phyloP scores from a whole-genome alignment of 306 rosid genomes.

The Senna tora region DNA sequence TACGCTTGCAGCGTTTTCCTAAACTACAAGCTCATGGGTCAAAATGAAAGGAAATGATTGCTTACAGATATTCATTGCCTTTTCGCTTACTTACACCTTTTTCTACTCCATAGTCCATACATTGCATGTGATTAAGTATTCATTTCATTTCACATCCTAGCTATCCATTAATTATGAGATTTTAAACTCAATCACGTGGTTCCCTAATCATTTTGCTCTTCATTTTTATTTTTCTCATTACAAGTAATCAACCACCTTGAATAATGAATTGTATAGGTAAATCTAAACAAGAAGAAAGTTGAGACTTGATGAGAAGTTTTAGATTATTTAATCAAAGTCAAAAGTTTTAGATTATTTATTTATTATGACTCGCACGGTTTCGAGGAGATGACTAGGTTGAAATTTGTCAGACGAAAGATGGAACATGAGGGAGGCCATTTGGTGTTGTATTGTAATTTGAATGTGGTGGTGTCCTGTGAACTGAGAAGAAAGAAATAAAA shows the following conservation, averaged over 20 bases:
- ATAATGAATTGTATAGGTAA: neutral
- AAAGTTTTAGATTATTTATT: constrained; percentile 5
- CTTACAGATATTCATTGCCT: neutral
- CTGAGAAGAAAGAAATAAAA: constrained; percentile 6
- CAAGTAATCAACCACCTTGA: too few relatives aligned
- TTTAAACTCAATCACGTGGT: constrained; percentile 36
- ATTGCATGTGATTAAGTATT: constrained; percentile 37
- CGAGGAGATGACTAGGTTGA: constrained; percentile 19
- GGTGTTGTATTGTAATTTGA: too few relatives aligned
- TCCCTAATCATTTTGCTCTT: constrained; percentile 32
- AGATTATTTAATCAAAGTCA: constrained; percentile 12
- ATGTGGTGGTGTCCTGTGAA: too few relatives aligned
- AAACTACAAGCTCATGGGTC: constrained; percentile 39
- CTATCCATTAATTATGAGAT: constrained; percentile 34
- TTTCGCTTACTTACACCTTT: constrained; percentile 33
- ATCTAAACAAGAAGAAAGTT: neutral
- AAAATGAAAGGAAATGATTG: constrained; percentile 42
- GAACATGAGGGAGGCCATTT: too few relatives aligned
- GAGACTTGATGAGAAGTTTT: neutral
- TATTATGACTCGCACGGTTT: constrained; percentile 13
- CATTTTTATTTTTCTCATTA: neutral
- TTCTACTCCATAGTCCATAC: constrained; percentile 16
- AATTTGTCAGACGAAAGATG: constrained; percentile 33
- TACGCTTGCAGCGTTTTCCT: constrained; percentile 38
- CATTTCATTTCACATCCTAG: constrained; percentile 36